phyloP scores from a whole-genome alignment of 345 rosid genomes.

The Kernera saxatilis region DNA sequence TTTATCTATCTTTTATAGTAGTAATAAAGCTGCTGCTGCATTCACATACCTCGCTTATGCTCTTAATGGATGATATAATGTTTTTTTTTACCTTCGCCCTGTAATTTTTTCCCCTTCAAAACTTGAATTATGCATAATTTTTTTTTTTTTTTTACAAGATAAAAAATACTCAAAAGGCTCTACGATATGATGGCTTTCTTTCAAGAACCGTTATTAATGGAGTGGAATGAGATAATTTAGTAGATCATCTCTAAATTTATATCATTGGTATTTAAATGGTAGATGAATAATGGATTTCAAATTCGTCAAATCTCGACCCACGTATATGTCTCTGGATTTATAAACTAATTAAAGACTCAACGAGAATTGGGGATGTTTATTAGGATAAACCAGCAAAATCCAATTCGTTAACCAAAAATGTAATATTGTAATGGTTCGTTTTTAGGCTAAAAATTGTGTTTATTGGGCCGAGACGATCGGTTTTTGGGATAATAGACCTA shows the following conservation, averaged over 20 bases:
- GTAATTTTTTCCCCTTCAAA: neutral
- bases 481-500: neutral
- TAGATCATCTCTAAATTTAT: neutral
- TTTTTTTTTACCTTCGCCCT: neutral
- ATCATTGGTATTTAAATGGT: neutral
- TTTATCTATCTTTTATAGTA: neutral
- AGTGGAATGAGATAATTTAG: neutral
- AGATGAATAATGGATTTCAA: neutral
- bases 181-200: neutral
- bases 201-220: neutral
- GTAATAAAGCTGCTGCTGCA: slow-evolving; percentile 22
- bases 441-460: neutral
- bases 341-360: too few species aligned
- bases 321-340: too few species aligned
- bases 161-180: neutral
- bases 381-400: neutral
- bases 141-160: neutral
- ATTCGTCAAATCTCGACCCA: too few species aligned
- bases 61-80: neutral
- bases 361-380: neutral
- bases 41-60: neutral
- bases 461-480: neutral
- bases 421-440: neutral
- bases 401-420: neutral
- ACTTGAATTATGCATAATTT: neutral